Evolutionary conservation across 148 eudicot genomes (phyloP).

Genomic region (Polygonum aviculare): DNA sequence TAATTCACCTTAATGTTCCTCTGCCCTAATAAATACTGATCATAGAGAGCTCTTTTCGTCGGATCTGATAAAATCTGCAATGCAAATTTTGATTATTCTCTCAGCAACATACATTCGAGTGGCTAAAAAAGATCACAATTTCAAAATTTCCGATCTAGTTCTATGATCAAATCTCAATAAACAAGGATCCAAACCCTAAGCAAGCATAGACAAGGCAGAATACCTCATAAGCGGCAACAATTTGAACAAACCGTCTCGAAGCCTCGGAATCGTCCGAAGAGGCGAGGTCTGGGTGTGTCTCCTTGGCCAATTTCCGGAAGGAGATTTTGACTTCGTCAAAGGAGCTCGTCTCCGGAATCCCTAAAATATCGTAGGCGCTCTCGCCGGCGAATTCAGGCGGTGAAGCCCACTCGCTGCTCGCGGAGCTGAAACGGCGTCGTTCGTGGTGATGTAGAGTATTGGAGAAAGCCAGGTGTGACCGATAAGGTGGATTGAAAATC

Average conservation of each 20-base stretch:
- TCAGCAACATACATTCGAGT: background rate
- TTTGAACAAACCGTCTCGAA: constrained; percentile 54
- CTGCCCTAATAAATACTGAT: constrained; percentile 52
- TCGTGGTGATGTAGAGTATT: background rate
- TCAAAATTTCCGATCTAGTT: background rate
- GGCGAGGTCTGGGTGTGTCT: constrained; percentile 88
- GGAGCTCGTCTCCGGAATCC: constrained; percentile 54
- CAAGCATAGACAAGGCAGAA: background rate
- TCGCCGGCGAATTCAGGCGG: constrained; percentile 49
- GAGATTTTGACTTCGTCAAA: constrained; percentile 61
- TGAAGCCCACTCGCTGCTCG: constrained; percentile 6
- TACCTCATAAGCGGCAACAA: constrained; percentile 91
- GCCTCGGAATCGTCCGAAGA: constrained; percentile 24
- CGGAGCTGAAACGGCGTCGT: constrained; percentile 31
- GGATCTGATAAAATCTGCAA: constrained; percentile 84
- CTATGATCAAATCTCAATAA: background rate
- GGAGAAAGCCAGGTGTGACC: background rate
- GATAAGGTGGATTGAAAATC: background rate
- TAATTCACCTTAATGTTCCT: constrained; percentile 28
- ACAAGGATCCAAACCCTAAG: background rate
- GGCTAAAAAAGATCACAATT: background rate
- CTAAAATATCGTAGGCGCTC: constrained; percentile 64
- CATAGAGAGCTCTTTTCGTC: constrained; percentile 71
- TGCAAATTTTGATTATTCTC: background rate
- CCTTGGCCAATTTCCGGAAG: constrained; percentile 78